These are phyloP conservation scores for Nitzschia sp. DNA, from an alignment of 108 stramenopile genomes.

Conservation along the genomic window DNA sequence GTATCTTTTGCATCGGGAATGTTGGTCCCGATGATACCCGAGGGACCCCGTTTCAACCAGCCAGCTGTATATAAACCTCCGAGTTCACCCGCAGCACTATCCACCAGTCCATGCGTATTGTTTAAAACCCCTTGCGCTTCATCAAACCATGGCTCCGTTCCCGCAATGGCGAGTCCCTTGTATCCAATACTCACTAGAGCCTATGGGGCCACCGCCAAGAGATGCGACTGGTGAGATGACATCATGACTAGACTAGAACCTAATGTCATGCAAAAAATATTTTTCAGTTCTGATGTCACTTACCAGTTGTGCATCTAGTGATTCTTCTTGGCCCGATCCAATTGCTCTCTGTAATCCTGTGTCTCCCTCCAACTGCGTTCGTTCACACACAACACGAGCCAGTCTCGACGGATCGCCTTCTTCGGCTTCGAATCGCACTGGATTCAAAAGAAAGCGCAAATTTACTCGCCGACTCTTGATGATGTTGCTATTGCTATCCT, in stretches of 20 bases:
- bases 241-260: not conserved
- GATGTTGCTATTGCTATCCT: not conserved
- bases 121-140: constrained; percentile 41
- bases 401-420: constrained; percentile 38
- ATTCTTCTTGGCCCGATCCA: constrained; percentile 72
- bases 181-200: constrained; percentile 93
- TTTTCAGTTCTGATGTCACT: not conserved
- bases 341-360: constrained; percentile 64
- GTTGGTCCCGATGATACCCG: constrained; percentile 98
- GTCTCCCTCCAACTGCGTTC: constrained; percentile 77
- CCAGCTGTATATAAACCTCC: constrained; percentile 90
- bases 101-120: constrained; percentile 75
- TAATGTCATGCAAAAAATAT: not conserved
- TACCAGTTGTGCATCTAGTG: constrained; percentile 50
- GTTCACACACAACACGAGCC: constrained; percentile 71
- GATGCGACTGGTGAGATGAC: not conserved
- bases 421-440: constrained; percentile 55
- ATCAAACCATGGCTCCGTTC: constrained; percentile 77
- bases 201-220: constrained; percentile 4
- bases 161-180: constrained; percentile 77
- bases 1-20: constrained; percentile 90
- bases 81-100: constrained; percentile 24
- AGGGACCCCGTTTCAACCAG: constrained; percentile 97
- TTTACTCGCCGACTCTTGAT: constrained; percentile 44
- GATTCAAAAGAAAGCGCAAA: constrained; percentile 90